These are phyloP conservation scores for Pythium volutum DNA, from an alignment of 352 stramenopile genomes.

Conservation along the genomic window DNA sequence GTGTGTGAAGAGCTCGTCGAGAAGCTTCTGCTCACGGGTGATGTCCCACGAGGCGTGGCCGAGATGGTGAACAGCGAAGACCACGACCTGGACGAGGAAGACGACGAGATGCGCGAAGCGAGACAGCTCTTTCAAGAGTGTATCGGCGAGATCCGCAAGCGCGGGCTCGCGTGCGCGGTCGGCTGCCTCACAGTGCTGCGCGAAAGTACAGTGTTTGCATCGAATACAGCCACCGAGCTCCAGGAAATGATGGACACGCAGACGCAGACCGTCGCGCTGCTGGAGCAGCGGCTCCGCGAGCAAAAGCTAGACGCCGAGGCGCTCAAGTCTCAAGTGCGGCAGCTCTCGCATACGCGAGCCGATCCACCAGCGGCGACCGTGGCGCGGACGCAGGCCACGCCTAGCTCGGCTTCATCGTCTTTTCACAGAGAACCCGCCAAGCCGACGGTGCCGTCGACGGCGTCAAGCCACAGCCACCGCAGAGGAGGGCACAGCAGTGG, in stretches of 20 bases:
- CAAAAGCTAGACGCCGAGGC: conserved; percentile 53
- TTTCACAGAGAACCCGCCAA: too few species aligned
- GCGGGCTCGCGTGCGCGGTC: conserved; percentile 47
- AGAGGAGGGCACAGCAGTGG: background rate
- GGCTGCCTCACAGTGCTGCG: conserved; percentile 57
- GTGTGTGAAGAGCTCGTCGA: conserved; percentile 62
- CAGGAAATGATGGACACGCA: conserved; percentile 62
- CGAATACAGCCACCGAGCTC: conserved; percentile 51
- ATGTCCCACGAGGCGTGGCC: conserved; percentile 39
- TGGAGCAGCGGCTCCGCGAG: conserved; percentile 58
- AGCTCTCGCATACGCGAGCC: conserved; percentile 21
- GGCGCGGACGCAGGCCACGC: background rate
- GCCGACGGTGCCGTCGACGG: background rate
- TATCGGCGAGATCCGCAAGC: conserved; percentile 34
- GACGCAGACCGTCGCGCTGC: conserved; percentile 39
- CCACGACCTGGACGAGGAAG: conserved; percentile 19
- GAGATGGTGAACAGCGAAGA: background rate
- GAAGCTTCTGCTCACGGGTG: conserved; percentile 41
- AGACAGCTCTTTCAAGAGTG: conserved; percentile 34
- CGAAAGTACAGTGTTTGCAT: conserved; percentile 70
- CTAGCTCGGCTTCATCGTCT: too few species aligned
- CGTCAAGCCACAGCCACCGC: conserved; percentile 9
- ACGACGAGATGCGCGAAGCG: conserved; percentile 25
- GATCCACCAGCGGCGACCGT: background rate
- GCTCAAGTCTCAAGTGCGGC: conserved; percentile 45